Base-by-base conservation (phyloP, 768 basidiomycete species). In the Boletus tylopilopsis region DNA sequence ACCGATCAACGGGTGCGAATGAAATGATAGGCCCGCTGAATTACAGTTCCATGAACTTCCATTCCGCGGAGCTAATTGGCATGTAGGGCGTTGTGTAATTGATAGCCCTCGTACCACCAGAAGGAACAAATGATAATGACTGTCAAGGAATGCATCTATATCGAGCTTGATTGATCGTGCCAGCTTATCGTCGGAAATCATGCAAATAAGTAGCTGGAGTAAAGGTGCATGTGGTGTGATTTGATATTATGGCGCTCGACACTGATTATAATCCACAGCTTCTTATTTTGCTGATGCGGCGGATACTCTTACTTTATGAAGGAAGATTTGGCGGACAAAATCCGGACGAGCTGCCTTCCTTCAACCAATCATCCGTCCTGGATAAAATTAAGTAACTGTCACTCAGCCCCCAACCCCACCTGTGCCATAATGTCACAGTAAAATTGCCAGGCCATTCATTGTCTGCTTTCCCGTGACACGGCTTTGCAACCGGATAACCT, bases 11-110 rank as follows among this genome's bases (percentile, higher is more conserved):
- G 51, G 42, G 35, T 42, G 32, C 25, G 27, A 53, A 51, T 48
- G 49, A 59, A n/a, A 32, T 48, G 49, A 49, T 49, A 53, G 54
- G 62, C 9, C 36, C 50, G 52, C 54, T 53, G 41, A 42, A 42
- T 49, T 30, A 38, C 53, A 38, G 27, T 34, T 50, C 15, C 8
- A 47, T 58, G 24, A 33, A 33, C 54, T 64, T 63, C 60, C 60
- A 65, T 65, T 58, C 52, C 40, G 39, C 55, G 47, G 47, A 54
- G 16, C 41, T 39, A 42, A 40, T 45, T 40, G 40, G 18, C 19
- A 25, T 16, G 24, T 10, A 50, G 35, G 13, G 29, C 27, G 49
- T 41, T 37, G 27, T 43, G 34, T 21, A 36, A 42, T 30, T 50
- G 42, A 36, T 50, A 41, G 39, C 38, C 19, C 34, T 45, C 47